Base-by-base conservation (phyloP, 768 basidiomycete species). In the Hypholoma sublateritium region DNA sequence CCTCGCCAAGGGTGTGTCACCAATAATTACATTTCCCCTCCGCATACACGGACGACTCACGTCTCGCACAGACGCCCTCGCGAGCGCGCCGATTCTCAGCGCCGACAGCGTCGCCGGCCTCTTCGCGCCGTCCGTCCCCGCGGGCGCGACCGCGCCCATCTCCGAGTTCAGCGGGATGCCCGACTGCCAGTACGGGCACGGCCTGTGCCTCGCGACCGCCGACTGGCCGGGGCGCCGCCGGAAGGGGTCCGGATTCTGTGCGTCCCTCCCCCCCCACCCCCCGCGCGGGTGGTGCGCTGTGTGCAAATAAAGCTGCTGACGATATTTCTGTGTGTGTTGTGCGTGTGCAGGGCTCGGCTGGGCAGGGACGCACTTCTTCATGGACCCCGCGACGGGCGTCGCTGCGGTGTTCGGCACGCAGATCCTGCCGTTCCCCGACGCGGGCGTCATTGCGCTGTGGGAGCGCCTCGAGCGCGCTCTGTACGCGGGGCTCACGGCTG, bases 311-410 rank as follows among this genome's bases (percentile, higher is more conserved):
- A n/a, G n/a, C n/a, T n/a, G 17, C 12, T 17, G 14, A 35, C 19
- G 4, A 32, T n/a, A n/a, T 48, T 17, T 35, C 8, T 24, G 22
- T 34, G 5, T 37, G 39, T 25, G 6, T 5, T 53, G 14, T 55
- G 21, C 6, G 14, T 11, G 3, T 45, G 11, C 45, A 75, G 72
- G 72, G 73, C 66, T 53, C 34, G 74, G 74, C 5, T 75, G 68
- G 68, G 73, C 73, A 12, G 66, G 67, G 17, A 71, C 70, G 1
- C 65, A 63, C 22, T 65, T 67, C 46, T 62, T 69, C 21, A 62
- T 75, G 32, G 74, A 75, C 55, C 70, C 71, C 5, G 64, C 53
- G 5, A 70, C 69, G 7, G 73, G 74, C 17, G 59, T 75, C 19
- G 71, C 72, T 2, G 60, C 60, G 7, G 70, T 74, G 1, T 67